A percentile compares a stretch with the other conserved stretches of the same genome.
phyloP scores from a whole-genome alignment of 2,329 filamentous ascomycete species.

The Periglandula ipomoeae region DNA sequence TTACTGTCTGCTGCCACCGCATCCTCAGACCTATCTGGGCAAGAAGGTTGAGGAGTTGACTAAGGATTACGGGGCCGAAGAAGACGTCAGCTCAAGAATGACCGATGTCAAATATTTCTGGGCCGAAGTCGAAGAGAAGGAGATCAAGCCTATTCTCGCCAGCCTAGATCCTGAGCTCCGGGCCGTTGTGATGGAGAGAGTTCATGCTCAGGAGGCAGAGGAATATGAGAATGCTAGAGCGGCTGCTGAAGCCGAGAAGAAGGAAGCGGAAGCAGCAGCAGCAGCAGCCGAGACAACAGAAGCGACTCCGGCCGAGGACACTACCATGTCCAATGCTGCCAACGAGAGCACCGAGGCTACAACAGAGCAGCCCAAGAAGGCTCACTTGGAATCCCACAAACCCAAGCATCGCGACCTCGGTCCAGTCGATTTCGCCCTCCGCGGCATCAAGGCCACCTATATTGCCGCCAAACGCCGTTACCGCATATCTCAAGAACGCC shows the following conservation, averaged over 20 bases:
- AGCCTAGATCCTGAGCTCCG: slow-evolving; percentile 54
- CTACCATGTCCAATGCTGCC: background rate
- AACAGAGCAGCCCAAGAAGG: slow-evolving; percentile 13
- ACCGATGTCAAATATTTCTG: slow-evolving; percentile 76
- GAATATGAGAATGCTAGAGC: slow-evolving; percentile 12
- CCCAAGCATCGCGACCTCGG: slow-evolving; percentile 32
- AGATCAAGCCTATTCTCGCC: slow-evolving; percentile 63
- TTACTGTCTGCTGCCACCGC: slow-evolving; percentile 84
- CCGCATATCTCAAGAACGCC: slow-evolving; percentile 63
- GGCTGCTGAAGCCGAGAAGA: slow-evolving; percentile 6
- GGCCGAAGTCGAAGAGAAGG: slow-evolving; percentile 69
- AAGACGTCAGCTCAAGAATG: slow-evolving; percentile 59
- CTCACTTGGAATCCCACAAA: slow-evolving; percentile 22
- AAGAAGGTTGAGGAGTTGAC: slow-evolving; percentile 73
- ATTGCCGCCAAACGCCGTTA: slow-evolving; percentile 76
- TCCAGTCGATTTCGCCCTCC: slow-evolving; percentile 56
- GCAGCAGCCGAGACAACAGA: slow-evolving; percentile 15
- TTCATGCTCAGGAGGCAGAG: slow-evolving; percentile 36
- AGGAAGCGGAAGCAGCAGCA: slow-evolving; percentile 10
- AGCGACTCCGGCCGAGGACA: slow-evolving; percentile 13
- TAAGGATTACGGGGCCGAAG: slow-evolving; percentile 61
- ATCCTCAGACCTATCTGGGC: slow-evolving; percentile 78
- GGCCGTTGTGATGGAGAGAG: slow-evolving; percentile 51
- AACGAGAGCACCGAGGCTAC: slow-evolving; percentile 4
- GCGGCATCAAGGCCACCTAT: slow-evolving; percentile 73